A percentile compares a stretch with the other conserved stretches of the same genome.
Conservation (phyloP, 805 yeast species). For the Metschnikowia cubensis region DNA sequence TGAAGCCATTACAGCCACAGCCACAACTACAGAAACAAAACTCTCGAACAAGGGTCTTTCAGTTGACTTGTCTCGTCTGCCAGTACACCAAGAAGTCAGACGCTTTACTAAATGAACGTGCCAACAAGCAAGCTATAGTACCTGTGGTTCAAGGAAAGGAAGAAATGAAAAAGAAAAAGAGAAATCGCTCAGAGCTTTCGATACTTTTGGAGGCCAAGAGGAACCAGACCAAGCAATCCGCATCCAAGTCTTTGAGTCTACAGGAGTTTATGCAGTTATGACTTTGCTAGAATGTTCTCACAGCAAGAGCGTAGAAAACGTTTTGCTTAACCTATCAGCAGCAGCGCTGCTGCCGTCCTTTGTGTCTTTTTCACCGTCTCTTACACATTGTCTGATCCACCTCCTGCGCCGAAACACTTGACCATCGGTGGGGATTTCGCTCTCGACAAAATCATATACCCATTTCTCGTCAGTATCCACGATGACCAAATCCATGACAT, state of each 20-base stretch:
- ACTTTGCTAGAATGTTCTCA: neutral
- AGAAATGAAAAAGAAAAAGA: conserved; percentile 46
- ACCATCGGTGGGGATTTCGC: conserved; percentile 21
- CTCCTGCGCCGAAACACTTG: conserved; percentile 57
- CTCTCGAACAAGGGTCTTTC: conserved; percentile 8
- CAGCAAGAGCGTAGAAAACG: conserved; percentile 13
- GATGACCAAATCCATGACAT: conserved; percentile 48
- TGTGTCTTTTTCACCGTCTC: conserved; percentile 10
- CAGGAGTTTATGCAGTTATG: conserved; percentile 43
- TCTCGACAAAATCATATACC: conserved; percentile 64
- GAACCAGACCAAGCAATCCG: conserved; percentile 23
- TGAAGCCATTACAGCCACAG: neutral
- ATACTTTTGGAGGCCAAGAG: conserved; percentile 40
- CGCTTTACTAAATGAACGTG: conserved; percentile 11
- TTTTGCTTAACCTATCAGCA: conserved; percentile 13
- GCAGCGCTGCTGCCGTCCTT: conserved; percentile 6
- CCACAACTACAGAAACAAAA: neutral
- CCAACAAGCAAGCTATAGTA: neutral
- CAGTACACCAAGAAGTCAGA: conserved; percentile 11
- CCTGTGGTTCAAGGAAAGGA: conserved; percentile 23
- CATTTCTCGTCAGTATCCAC: conserved; percentile 77
- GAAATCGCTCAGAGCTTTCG: conserved; percentile 39
- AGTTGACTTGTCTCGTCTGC: conserved; percentile 21
- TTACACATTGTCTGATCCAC: conserved; percentile 51
- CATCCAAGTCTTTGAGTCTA: conserved; percentile 37